Evolutionary conservation across 306 rosid genomes (phyloP), one percentile per base, ranked within the genome.

Genomic region (Castanea sativa): DNA sequence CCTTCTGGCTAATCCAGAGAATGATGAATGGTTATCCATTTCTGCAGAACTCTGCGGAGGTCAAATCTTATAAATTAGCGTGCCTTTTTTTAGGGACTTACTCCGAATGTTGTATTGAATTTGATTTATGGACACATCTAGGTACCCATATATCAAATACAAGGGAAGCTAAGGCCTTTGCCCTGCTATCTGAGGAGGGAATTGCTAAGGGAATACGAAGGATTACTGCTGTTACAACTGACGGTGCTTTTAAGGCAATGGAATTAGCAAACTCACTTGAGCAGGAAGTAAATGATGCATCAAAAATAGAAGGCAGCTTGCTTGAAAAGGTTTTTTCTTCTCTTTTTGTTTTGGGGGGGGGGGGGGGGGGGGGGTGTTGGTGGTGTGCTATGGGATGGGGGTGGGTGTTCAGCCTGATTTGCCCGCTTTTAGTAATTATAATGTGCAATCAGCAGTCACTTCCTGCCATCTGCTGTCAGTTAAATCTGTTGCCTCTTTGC

Each of bases 31-130:
- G 98, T 73, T 33, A 55, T 89, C 93, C 74, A 83, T 94, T 76
- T 94, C 98, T 16, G 60, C 98, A 52, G 98, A 94, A 87, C 83
- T 94, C 59, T 94, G 97, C 77, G 98, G 98, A 78, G 98, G 98
- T 94, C 29, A 57, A 78, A 56, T 82, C 84, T 33, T 80, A 5
- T 78, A 56, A 64, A 23, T 51, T 71, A 49, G 60, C 30, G 14
- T 21, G 68, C 45, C 76, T 32, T 65, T 81, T 73, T 33, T 71
- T 69, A 75, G 63, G 72, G 55, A 76, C 41, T 77, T 77, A 67
- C 70, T 83, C 60, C 43, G 35, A 8, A 21, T 65, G 61, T 79
- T 85, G 51, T 75, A 33, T 43, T 74, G 64, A 72, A 61, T 79
- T 81, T 86, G 74, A 69, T 55, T 78, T 60, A 76, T 78, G 77